Percentiles rank a stretch among this genome's conserved stretches.
phyloP scores from a whole-genome alignment of 148 eudicot genomes.

The Rhododendron molle region DNA sequence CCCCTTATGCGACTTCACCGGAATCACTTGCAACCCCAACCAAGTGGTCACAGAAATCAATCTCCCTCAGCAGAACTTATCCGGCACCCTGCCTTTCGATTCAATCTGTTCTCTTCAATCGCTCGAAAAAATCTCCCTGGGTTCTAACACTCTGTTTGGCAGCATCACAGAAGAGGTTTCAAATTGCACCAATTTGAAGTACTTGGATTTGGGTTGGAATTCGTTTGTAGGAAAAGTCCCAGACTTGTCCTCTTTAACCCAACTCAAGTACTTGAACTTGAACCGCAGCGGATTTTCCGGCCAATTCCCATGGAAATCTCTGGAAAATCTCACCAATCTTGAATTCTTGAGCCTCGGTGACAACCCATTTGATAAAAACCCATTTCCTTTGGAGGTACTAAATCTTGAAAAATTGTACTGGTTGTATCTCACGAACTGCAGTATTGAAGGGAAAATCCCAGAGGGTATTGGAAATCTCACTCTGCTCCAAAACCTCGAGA shows the following conservation, averaged over 20 bases:
- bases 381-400: constrained; percentile 28
- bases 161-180: constrained; percentile 15
- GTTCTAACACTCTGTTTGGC: constrained; percentile 24
- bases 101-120: constrained; percentile 26
- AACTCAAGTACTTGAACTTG: constrained; percentile 25
- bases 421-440: constrained; percentile 29
- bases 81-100: constrained; percentile 25
- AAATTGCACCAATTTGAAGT: constrained; percentile 28
- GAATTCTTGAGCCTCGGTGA: constrained; percentile 37
- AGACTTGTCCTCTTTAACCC: constrained; percentile 24
- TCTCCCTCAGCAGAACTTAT: constrained; percentile 18
- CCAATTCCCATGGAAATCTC: constrained; percentile 35
- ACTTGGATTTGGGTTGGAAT: constrained; percentile 32
- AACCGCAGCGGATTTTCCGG: constrained; percentile 31
- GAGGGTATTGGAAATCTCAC: constrained; percentile 34
- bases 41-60: constrained; percentile 27
- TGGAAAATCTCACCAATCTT: constrained; percentile 28
- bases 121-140: constrained; percentile 23
- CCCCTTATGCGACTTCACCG: constrained; percentile 29
- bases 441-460: constrained; percentile 34
- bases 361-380: constrained; percentile 25
- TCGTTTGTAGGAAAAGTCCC: constrained; percentile 28
- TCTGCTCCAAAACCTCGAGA: constrained; percentile 31
- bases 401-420: constrained; percentile 22
- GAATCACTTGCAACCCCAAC: constrained; percentile 20